These are phyloP conservation scores for Hypoxylon cercidicola DNA, from an alignment of 495 filamentous ascomycete species.

Conservation along the genomic window DNA sequence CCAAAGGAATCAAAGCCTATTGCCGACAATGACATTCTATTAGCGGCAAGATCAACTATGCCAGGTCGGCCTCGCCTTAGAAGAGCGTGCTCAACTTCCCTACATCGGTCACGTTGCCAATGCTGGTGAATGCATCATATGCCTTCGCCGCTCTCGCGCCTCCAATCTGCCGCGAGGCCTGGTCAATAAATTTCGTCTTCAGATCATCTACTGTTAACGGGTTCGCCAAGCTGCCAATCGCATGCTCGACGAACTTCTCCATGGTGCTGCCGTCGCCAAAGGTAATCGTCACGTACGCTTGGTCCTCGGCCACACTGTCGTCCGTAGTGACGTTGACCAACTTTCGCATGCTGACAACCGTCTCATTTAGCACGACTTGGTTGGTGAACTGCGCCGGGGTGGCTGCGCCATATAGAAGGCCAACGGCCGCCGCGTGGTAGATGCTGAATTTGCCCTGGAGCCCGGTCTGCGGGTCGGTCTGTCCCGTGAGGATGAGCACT, in stretches of 20 bases:
- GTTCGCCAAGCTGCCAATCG: slow-evolving; percentile 60
- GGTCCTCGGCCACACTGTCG: slow-evolving; percentile 52
- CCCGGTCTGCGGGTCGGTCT: slow-evolving; percentile 59
- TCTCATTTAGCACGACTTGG: slow-evolving; percentile 51
- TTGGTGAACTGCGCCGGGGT: slow-evolving; percentile 62
- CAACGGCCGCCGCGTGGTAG: slow-evolving; percentile 62
- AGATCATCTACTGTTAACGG: slow-evolving; percentile 59
- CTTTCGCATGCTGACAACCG: slow-evolving; percentile 53
- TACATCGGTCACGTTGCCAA: slow-evolving; percentile 43
- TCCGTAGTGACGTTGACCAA: slow-evolving; percentile 56
- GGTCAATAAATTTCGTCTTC: slow-evolving; percentile 59
- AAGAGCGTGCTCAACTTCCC: slow-evolving; percentile 37
- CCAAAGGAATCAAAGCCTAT: neutral
- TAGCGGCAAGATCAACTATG: neutral
- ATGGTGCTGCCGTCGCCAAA: slow-evolving; percentile 49
- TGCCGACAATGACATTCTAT: slow-evolving; percentile 6
- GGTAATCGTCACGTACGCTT: slow-evolving; percentile 51
- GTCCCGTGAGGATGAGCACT: slow-evolving; percentile 64
- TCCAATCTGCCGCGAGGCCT: slow-evolving; percentile 43
- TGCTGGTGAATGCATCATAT: slow-evolving; percentile 49
- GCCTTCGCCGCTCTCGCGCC: slow-evolving; percentile 45
- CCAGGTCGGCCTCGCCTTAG: slow-evolving; percentile 1
- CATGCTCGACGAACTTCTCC: slow-evolving; percentile 60
- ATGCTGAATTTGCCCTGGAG: slow-evolving; percentile 66
- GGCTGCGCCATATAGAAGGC: slow-evolving; percentile 61